Percentiles rank a stretch among this genome's conserved stretches.
Evolutionary conservation across 2,329 filamentous ascomycete genomes (phyloP).

Genomic region (Hypomyces rosellus): DNA sequence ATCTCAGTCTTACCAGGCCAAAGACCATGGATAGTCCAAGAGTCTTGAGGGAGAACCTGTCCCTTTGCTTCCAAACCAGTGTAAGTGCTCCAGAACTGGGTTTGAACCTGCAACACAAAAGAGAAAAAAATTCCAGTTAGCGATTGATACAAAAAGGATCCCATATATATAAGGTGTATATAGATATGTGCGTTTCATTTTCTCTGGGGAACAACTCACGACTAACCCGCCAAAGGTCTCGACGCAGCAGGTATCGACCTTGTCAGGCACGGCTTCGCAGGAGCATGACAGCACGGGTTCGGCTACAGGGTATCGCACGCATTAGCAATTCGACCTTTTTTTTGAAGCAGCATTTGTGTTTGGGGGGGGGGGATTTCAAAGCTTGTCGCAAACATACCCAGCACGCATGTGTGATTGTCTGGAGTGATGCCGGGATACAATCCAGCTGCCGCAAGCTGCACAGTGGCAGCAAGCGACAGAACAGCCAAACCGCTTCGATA

Average conservation of each 20-base stretch:
- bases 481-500: slow-evolving; percentile 18
- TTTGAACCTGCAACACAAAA: slow-evolving; percentile 36
- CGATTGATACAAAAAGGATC: no score
- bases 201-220: slow-evolving; percentile 19
- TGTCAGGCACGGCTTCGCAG: slow-evolving; percentile 32
- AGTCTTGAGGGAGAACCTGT: slow-evolving; percentile 50
- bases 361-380: no score
- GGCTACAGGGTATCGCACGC: background rate
- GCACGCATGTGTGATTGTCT: slow-evolving; percentile 50
- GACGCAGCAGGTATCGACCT: slow-evolving; percentile 56
- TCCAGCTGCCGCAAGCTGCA: slow-evolving; percentile 28
- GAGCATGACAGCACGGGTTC: slow-evolving; percentile 42
- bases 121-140: background rate
- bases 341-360: no score
- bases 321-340: background rate
- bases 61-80: slow-evolving; percentile 53
- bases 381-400: slow-evolving; percentile 29
- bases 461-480: slow-evolving; percentile 20
- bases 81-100: slow-evolving; percentile 60
- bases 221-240: slow-evolving; percentile 60
- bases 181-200: background rate
- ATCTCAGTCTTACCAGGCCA: slow-evolving; percentile 38
- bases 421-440: slow-evolving; percentile 39
- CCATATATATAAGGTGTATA: no score
- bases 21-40: slow-evolving; percentile 55